Base-by-base conservation (phyloP, 2,329 filamentous ascomycete species). In the Clathrospora elynae region DNA sequence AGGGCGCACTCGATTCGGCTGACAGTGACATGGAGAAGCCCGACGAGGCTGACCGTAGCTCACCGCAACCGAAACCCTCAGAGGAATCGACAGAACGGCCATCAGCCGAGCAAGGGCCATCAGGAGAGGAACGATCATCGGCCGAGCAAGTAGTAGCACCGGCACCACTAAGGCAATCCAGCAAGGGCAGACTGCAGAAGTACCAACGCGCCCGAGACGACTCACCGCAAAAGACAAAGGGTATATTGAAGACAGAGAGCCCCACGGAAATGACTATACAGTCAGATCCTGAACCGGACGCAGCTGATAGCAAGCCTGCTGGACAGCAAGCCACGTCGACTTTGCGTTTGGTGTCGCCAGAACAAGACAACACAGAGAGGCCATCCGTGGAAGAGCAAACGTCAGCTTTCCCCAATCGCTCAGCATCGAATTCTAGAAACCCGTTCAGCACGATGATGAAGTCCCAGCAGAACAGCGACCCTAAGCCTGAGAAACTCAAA, bases 401-500 rank as follows among this genome's bases (percentile, higher is more conserved):
- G 11, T 42, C 46, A 12, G 56, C 58, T 12, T 49, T 61, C 2
- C 56, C 59, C 24, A 43, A 25, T 18, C 49, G 57, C 7, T 54
- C 57, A 17, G 40, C 56, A 10, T 45, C 57, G 19, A 52, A 51
- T 25, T 62, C 67, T 16, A 58, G 58, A 30, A 64, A 64, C 75
- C 53, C 53, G 10, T 57, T 59, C 35, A 51, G 34, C 17, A 22
- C 9, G 1, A 40, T 70, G 64, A 61, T 64, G 67, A 61, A 66
- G 25, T 10, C 65, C 62, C 46, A 54, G 67, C 65, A 62, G 59
- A 50, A 67, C 38, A 71, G 63, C 26, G 80, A 82, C 25, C 59
- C 74, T 2, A 81, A 78, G 59, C 79, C 78, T 12, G 74, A 78
- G 43, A 82, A 83, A 66, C 74, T 78, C 29, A 81, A 77, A 43